Evolutionary conservation across 2,329 filamentous ascomycete species (phyloP).

Genomic region (Apiospora aurea): DNA sequence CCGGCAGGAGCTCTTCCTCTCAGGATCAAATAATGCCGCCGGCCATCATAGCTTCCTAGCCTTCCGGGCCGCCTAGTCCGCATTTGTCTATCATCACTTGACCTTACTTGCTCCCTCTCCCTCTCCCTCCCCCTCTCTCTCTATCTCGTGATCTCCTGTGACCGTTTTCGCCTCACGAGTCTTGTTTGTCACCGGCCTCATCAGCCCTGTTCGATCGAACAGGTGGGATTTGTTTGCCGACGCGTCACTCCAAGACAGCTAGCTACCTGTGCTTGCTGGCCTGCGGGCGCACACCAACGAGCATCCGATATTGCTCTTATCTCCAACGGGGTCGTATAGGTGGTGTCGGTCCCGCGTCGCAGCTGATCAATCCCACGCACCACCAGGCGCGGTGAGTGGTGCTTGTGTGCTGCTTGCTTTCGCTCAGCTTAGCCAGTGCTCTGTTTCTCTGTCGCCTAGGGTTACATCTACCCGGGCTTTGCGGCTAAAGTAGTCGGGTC

Average conservation of each 20-base stretch:
- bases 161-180: not conserved
- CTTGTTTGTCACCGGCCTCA: not conserved
- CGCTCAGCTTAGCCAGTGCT: slow-evolving; percentile 9
- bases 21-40: slow-evolving; percentile 3
- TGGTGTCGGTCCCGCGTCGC: not conserved
- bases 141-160: not conserved
- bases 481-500: slow-evolving; percentile 9
- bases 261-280: not conserved
- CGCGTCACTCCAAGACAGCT: not conserved
- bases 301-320: not conserved
- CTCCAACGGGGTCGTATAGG: not conserved
- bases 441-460: not conserved
- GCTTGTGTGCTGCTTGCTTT: not conserved
- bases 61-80: not conserved
- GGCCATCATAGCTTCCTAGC: slow-evolving; percentile 8
- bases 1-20: not conserved
- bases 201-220: not conserved
- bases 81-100: slow-evolving; percentile 6
- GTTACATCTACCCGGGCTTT: slow-evolving; percentile 3
- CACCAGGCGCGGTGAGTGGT: not conserved
- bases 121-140: not conserved
- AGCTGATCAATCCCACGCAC: slow-evolving; percentile 17
- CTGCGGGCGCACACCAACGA: not conserved
- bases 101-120: not conserved
- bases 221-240: not conserved